Base-by-base conservation (phyloP, 169 alveolate genomes). In the Miamiensis avidus region DNA sequence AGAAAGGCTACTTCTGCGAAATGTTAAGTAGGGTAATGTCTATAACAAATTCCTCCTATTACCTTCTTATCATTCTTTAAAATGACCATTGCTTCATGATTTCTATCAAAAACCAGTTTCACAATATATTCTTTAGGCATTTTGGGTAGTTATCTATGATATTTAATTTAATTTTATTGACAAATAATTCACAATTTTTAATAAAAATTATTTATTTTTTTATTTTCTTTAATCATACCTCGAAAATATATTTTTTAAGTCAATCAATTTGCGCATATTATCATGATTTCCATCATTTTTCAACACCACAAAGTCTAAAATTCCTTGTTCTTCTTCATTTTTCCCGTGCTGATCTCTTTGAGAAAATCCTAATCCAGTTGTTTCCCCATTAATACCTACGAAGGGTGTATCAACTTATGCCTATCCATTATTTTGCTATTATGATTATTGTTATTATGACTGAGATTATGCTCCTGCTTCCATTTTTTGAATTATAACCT, bases 51-150 rank as follows among this genome's bases (percentile, higher is more conserved):
- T n/a, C 99, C 99, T 25, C 99, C 99, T 64, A 98, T 97, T 74
- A 98, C 99, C 89, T 93, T 95, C 64, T 81, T 89, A 82, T 94
- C 96, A 81, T 94, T 96, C 89, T 98, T 98, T 78, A 97, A 76
- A 65, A 98, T 95, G 49, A 99, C 95, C 96, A 98, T 98, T 20
- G 99, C 95, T 92, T 97, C 98, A 88, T 99, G 99, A 75, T 96
- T 95, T 73, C 99, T 88, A 91, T 99, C 99, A 87, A 99, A 97
- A 29, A 98, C 99, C 29, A 99, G 95, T 78, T 99, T 94, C 16
- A 97, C 99, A 33, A 99, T 99, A 93, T 99, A 99, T 87, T 98
- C 99, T 85, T 99, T 94, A 34, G 99, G 99, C 99, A 99, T 98
- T 91, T 98, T 98, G 15, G 99, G 99, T 29, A 99, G 95, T 88